Evolutionary conservation across 805 yeast species (phyloP), one percentile per base, ranked within the genome.

Genomic region (Cyberlindnera subsufficiens): DNA sequence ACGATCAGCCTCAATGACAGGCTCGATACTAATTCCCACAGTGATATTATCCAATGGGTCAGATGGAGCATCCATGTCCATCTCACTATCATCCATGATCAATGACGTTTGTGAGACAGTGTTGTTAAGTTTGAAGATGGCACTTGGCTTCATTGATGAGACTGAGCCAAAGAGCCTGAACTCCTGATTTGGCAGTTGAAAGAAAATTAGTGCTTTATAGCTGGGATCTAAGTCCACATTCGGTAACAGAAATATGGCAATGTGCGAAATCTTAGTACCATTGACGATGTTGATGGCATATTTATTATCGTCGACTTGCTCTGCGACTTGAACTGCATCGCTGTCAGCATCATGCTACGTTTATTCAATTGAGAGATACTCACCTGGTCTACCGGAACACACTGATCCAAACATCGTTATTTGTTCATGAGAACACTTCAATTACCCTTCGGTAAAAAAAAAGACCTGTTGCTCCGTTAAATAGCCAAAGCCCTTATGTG

Each of bases 1-100:
- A 31, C 68, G 63, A 46, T 77, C 76, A 0, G 95, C 97, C 39
- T 75, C 80, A 0, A 60, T 68, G 6, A 77, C 72, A 0, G 96
- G 85, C 58, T 91, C 99, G 13, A 91, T 80, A 3, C 96, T 86
- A n/a, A 93, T 86, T 0, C 99, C 99, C 5, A 91, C 79, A 1
- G 66, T 61, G 42, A 70, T 67, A 45, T 58, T 66, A 33, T 63
- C 64, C 14, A 44, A 40, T 7, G 53, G 52, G 27, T 51, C 52
- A 5, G 19, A 42, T 16, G 29, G 36, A 54, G 54, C 46, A 3
- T 67, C 70, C n/a, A 63, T 65, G 37, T 71, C 82, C 45, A 74
- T 72, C 37, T 74, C 81, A 68, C 77, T 72, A 47, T 78, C 86
- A 37, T 80, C 84, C 6, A 73, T 22, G 18, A 75, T 75, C 45